A percentile compares a stretch with the other conserved stretches of the same genome.
These are phyloP conservation scores for Epichloe sibirici DNA, from an alignment of 2,329 filamentous ascomycete genomes.

Conservation along the genomic window DNA sequence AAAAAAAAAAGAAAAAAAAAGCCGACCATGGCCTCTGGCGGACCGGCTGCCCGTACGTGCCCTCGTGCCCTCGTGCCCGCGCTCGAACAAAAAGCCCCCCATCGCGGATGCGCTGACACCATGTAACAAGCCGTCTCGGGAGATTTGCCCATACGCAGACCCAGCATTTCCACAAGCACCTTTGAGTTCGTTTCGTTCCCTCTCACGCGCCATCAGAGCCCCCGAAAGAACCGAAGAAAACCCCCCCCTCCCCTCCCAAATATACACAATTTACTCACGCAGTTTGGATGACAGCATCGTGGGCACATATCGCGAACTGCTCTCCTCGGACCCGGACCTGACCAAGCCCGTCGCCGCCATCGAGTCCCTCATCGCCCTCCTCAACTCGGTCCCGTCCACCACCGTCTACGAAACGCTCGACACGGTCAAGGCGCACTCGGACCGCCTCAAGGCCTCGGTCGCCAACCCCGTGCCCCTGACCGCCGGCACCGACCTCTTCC, in stretches of 20 bases:
- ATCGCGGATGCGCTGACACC: neutral
- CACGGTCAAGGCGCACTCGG: constrained; percentile 65
- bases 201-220: neutral
- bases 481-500: constrained; percentile 90
- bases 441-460: constrained; percentile 63
- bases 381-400: constrained; percentile 64
- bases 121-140: constrained; percentile 1
- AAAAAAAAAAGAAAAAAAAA: too few species aligned
- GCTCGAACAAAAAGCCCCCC: neutral
- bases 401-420: constrained; percentile 93
- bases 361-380: constrained; percentile 76
- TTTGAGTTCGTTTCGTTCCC: constrained; percentile 10
- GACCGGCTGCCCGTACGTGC: constrained; percentile 1
- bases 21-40: constrained; percentile 1
- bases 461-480: constrained; percentile 84
- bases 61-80: neutral
- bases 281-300: constrained; percentile 34
- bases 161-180: constrained; percentile 9
- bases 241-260: neutral
- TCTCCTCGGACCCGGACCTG: constrained; percentile 61
- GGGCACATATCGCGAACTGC: constrained; percentile 39
- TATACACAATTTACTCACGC: constrained; percentile 3
- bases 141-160: constrained; percentile 4
- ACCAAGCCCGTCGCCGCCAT: constrained; percentile 95
- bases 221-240: neutral